Conservation (phyloP, 176 grass and related monocot genomes). For the Cymbopogon citratus region DNA sequence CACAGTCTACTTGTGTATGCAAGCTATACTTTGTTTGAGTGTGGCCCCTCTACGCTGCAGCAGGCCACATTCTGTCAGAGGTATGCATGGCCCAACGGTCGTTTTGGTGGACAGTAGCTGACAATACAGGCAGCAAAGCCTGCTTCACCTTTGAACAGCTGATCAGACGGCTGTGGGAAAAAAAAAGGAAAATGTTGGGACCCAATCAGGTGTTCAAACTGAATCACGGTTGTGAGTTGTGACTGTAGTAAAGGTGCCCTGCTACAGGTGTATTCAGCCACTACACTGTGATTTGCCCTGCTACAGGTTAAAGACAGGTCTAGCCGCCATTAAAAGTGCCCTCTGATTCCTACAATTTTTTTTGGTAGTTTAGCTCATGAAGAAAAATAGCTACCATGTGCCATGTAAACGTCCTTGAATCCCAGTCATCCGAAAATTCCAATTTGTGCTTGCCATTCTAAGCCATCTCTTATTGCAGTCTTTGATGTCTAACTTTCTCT, state of each 20-base stretch:
- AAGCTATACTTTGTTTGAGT: background rate
- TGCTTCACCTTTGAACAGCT: slow-evolving; percentile 24
- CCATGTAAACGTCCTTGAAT: background rate
- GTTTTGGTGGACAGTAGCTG: slow-evolving; percentile 27
- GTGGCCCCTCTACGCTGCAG: background rate
- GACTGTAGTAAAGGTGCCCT: background rate
- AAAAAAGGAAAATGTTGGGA: background rate
- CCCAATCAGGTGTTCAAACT: slow-evolving; percentile 11
- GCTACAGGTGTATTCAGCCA: background rate
- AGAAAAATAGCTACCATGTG: background rate
- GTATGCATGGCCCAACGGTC: background rate
- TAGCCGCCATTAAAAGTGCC: background rate
- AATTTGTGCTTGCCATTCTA: background rate
- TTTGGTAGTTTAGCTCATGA: background rate
- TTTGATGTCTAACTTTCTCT: too few relatives aligned
- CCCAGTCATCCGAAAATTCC: background rate
- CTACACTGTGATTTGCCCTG: background rate
- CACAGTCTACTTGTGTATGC: background rate
- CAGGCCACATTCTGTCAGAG: slow-evolving; percentile 3
- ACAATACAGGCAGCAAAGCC: slow-evolving; percentile 24
- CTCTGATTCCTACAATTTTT: too few relatives aligned
- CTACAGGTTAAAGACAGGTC: background rate
- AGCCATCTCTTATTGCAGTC: background rate
- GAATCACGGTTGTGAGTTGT: background rate
- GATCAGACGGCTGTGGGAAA: background rate